Evolutionary conservation across 495 filamentous ascomycete genomes (phyloP).

Genomic region (Trichocladium uniseriatum): DNA sequence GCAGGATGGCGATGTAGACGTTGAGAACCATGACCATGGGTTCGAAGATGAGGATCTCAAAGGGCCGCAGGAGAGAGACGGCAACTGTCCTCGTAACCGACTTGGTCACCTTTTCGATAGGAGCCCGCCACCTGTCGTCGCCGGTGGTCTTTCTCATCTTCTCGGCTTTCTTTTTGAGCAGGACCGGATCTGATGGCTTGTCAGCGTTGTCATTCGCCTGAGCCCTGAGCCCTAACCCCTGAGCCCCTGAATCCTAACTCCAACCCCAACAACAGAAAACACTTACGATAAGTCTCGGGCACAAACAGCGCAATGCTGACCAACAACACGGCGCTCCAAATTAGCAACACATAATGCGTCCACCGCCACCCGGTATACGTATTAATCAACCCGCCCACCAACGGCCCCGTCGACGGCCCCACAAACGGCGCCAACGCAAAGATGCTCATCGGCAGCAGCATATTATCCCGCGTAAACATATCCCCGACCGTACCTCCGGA

Average conservation of each 20-base stretch:
- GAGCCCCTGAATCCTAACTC: background rate
- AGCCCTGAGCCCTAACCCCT: background rate
- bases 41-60: conserved; percentile 73
- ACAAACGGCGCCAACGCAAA: conserved; percentile 75
- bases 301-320: conserved; percentile 59
- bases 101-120: conserved; percentile 67
- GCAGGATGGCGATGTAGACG: conserved; percentile 71
- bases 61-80: conserved; percentile 64
- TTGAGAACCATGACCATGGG: conserved; percentile 83
- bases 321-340: conserved; percentile 63
- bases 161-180: conserved; percentile 66
- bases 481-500: conserved; percentile 89
- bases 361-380: conserved; percentile 73
- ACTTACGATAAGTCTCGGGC: conserved; percentile 80
- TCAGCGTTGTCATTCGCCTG: background rate
- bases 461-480: conserved; percentile 66
- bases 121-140: conserved; percentile 65
- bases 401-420: conserved; percentile 52
- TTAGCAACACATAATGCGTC: conserved; percentile 79
- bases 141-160: conserved; percentile 65
- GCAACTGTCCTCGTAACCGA: conserved; percentile 64
- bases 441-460: conserved; percentile 52
- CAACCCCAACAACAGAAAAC: background rate
- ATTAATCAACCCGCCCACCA: conserved; percentile 58
- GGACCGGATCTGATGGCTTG: conserved; percentile 39